Base-by-base conservation (phyloP, 345 rosid genomes). In the Gossypium anomalum region DNA sequence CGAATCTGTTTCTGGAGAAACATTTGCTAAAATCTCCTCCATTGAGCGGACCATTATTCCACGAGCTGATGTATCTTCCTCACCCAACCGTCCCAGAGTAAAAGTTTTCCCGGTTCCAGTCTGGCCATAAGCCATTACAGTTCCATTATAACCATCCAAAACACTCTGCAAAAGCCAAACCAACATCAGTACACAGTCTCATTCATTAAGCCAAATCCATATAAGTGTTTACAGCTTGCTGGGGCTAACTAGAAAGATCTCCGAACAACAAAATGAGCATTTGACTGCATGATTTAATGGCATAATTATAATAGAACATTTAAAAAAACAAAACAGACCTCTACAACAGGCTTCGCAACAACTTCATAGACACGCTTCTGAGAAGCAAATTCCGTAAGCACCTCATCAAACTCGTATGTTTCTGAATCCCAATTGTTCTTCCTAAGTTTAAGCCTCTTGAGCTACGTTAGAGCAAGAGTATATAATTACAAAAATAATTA, bases 41-140 rank as follows among this genome's bases (percentile, higher is more conserved):
- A 95, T 88, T 6, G 99, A 88, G 34, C 99, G 90, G 53, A 91
- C 99, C 99, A 95, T 95, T 78, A 95, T 95, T 78, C 99, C 99
- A 71, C 99, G 97, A 83, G 89, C 95, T 82, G 97, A 90, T 0
- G 86, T 86, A 80, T 91, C 98, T 87, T 95, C 97, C 56, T 90
- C 98, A 29, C 98, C 98, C 77, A 95, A 83, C 76, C 83, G 85
- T 62, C 98, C 99, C 53, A 95, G 92, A 49, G 99, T 95, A 81
- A 91, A 91, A 61, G 99, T 95, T 78, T 95, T 95, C 12, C 99
- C 99, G 0, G 99, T 95, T 74, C 99, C 99, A 14, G 99, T 95
- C 83, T 95, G 99, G 60, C 99, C 99, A 83, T 95, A 95, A 65
- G 99, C 98, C 99, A 95, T 93, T 38, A 95, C 91, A n/a, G 98